These are phyloP conservation scores for Boletus mariae DNA, from an alignment of 1,284 basidiomycete species.

Conservation along the genomic window DNA sequence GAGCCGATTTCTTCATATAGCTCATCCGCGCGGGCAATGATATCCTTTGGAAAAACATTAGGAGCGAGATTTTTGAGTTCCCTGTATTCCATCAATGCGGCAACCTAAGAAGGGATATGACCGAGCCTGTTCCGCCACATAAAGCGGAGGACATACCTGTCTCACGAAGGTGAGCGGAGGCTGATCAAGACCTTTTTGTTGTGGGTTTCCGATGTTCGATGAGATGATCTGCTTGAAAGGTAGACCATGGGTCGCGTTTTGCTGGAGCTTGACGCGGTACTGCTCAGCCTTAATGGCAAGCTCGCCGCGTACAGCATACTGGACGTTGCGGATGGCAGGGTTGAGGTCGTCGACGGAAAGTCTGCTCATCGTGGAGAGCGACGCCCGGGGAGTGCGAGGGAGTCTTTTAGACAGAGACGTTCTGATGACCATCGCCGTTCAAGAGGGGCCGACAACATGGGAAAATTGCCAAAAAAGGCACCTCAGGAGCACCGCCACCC, in stretches of 20 bases:
- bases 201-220: slow-evolving; percentile 98
- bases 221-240: slow-evolving; percentile 90
- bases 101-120: slow-evolving; percentile 52
- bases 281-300: slow-evolving; percentile 92
- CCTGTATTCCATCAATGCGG: slow-evolving; percentile 91
- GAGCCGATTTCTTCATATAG: slow-evolving; percentile 88
- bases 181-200: slow-evolving; percentile 93
- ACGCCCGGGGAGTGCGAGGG: neutral
- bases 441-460: neutral
- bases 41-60: slow-evolving; percentile 82
- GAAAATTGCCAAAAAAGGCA: slow-evolving; percentile 5
- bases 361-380: slow-evolving; percentile 44
- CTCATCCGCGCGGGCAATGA: slow-evolving; percentile 77
- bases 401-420: neutral
- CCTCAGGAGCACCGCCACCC: neutral
- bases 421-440: slow-evolving; percentile 11
- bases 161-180: slow-evolving; percentile 90
- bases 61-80: slow-evolving; percentile 77
- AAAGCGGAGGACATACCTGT: slow-evolving; percentile 58
- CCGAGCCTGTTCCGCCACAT: neutral
- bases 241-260: slow-evolving; percentile 49
- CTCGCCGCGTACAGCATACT: slow-evolving; percentile 97
- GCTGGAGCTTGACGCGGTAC: slow-evolving; percentile 67
- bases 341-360: slow-evolving; percentile 71
- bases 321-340: slow-evolving; percentile 81